Percentiles rank a stretch among this genome's conserved stretches.
phyloP scores from a whole-genome alignment of 345 rosid genomes.

The Raphanus raphanistrum region DNA sequence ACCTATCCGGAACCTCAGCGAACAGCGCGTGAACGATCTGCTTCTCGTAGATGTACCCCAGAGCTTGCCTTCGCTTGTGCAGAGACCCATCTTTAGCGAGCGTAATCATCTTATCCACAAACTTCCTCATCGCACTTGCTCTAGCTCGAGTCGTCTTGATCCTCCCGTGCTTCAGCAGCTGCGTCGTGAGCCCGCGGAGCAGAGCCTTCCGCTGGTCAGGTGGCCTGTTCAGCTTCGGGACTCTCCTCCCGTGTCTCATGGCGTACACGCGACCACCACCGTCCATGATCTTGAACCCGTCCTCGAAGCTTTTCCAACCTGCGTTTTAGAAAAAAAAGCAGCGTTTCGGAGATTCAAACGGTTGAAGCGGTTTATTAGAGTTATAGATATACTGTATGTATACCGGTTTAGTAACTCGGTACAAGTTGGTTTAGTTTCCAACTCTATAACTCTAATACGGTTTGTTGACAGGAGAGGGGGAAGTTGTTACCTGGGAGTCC shows the following conservation, averaged over 20 bases:
- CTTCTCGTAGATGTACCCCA: conserved; percentile 86
- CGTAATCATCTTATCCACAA: conserved; percentile 92
- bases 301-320: conserved; percentile 52
- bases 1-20: conserved; percentile 79
- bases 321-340: conserved; percentile 14
- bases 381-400: too few species aligned
- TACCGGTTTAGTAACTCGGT: too few species aligned
- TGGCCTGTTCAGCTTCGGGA: conserved; percentile 90
- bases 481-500: conserved; percentile 52
- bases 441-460: too few species aligned
- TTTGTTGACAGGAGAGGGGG: too few species aligned
- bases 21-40: conserved; percentile 90
- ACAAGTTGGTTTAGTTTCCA: too few species aligned
- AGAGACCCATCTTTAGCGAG: conserved; percentile 85
- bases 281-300: conserved; percentile 46
- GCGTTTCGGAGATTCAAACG: background rate
- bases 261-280: conserved; percentile 65
- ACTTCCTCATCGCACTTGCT: conserved; percentile 91
- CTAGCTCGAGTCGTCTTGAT: conserved; percentile 89
- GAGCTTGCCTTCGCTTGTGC: conserved; percentile 87
- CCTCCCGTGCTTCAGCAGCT: conserved; percentile 84
- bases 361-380: background rate
- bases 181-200: conserved; percentile 86
- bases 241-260: conserved; percentile 83
- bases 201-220: conserved; percentile 88